phyloP scores from a whole-genome alignment of 2,329 filamentous ascomycete species.

The Paracoccidioides lutzii region DNA sequence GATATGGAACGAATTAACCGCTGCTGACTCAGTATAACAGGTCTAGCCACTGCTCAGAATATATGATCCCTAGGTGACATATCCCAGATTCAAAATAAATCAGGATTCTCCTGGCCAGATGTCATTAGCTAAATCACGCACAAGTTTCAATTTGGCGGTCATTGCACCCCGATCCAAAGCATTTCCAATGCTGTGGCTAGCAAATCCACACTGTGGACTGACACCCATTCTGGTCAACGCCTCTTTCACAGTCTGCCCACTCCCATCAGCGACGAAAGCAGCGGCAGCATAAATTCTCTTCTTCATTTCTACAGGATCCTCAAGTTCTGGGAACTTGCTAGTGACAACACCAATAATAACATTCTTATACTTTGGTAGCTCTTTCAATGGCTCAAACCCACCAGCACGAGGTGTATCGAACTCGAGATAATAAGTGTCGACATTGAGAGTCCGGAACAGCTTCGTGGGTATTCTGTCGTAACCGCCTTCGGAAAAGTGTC shows the following conservation, averaged over 20 bases:
- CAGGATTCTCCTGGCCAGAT: conserved; percentile 51
- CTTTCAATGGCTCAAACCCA: conserved; percentile 52
- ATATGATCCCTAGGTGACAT: no score
- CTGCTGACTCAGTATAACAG: no score
- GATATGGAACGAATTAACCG: no score
- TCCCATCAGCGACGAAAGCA: conserved; percentile 56
- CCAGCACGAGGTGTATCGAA: conserved; percentile 54
- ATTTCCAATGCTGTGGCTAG: conserved; percentile 62
- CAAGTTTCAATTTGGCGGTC: conserved; percentile 58
- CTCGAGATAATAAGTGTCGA: conserved; percentile 57
- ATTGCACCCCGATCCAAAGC: conserved; percentile 55
- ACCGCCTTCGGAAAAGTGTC: conserved; percentile 53
- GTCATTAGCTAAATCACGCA: conserved; percentile 58
- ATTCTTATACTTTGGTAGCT: conserved; percentile 48
- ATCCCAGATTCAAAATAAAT: neutral
- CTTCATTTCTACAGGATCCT: conserved; percentile 53
- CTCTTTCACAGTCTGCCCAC: conserved; percentile 51
- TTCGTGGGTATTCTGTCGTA: conserved; percentile 56
- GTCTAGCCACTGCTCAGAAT: no score
- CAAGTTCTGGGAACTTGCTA: conserved; percentile 49
- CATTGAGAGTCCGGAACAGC: conserved; percentile 50
- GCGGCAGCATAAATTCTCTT: conserved; percentile 47
- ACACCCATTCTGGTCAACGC: conserved; percentile 55
- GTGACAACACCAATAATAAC: conserved; percentile 53
- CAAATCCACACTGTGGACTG: conserved; percentile 62